These are phyloP conservation scores for Trypanosoma platydactyli DNA, from an alignment of 208 protist species.

Conservation along the genomic window DNA sequence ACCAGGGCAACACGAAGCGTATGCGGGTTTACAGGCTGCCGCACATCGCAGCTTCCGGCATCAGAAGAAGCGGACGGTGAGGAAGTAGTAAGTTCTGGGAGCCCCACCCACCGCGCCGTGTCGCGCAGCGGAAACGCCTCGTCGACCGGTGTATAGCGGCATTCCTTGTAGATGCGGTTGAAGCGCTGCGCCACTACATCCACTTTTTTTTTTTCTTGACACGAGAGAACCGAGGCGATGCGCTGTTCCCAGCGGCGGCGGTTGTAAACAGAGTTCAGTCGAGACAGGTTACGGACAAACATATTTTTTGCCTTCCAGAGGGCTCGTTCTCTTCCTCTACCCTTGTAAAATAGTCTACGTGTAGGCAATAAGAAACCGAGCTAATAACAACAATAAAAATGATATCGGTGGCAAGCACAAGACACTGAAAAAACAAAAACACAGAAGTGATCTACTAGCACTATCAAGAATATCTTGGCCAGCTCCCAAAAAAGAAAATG, in stretches of 20 bases:
- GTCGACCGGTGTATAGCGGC: constrained; percentile 80
- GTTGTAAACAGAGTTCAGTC: constrained; percentile 44
- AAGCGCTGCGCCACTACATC: constrained; percentile 76
- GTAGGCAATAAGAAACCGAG: too few relatives aligned
- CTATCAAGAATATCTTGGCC: too few relatives aligned
- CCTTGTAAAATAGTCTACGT: too few relatives aligned
- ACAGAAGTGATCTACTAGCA: too few relatives aligned
- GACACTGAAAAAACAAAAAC: too few relatives aligned
- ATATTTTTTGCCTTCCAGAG: constrained; percentile 2
- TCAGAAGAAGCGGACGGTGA: not conserved
- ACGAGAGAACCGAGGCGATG: constrained; percentile 66
- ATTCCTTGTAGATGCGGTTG: constrained; percentile 82
- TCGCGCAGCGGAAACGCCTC: constrained; percentile 76
- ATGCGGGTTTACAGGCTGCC: constrained; percentile 44
- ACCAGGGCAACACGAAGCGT: constrained; percentile 65
- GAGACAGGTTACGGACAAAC: constrained; percentile 8
- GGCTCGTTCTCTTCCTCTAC: too few relatives aligned
- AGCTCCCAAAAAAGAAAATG: too few relatives aligned
- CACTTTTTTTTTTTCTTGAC: constrained; percentile 54
- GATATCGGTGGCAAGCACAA: too few relatives aligned
- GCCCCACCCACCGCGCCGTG: constrained; percentile 31
- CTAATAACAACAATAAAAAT: too few relatives aligned
- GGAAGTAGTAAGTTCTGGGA: constrained; percentile 6
- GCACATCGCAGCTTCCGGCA: not conserved
- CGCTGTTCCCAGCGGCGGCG: constrained; percentile 89